A percentile compares a stretch with the other conserved stretches of the same genome.
phyloP scores from a whole-genome alignment of 331 rosid genomes.

The Stylosanthes scabra region DNA sequence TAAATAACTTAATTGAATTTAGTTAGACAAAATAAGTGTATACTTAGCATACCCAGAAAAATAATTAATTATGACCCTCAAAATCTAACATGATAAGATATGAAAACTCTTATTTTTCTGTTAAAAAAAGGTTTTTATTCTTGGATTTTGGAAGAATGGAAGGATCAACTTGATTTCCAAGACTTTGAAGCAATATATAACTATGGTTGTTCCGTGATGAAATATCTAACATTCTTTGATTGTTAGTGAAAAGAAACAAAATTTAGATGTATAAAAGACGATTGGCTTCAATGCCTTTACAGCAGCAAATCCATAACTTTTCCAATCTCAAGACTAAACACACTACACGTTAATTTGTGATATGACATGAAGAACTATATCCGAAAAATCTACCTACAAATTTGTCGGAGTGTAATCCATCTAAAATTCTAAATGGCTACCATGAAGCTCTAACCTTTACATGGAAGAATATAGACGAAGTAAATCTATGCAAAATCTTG shows the following conservation, averaged over 20 bases:
- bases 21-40: too few species aligned
- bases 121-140: background rate
- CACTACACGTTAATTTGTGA: too few species aligned
- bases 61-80: background rate
- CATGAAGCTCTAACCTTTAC: constrained; percentile 24
- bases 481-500: constrained; percentile 48
- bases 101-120: background rate
- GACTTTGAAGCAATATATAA: too few species aligned
- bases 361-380: background rate
- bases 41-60: too few species aligned
- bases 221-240: background rate
- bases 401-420: background rate
- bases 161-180: background rate
- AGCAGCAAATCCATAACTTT: background rate
- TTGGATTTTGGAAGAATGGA: background rate
- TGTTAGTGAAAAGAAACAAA: background rate
- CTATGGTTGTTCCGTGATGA: background rate
- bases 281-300: background rate
- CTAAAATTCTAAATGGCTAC: constrained; percentile 1
- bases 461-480: constrained; percentile 43
- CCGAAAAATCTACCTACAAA: background rate
- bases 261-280: background rate
- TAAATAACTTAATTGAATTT: too few species aligned
- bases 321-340: background rate
- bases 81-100: background rate